Base-by-base conservation (phyloP, 306 rosid genomes). In the Ochetophila trinervis region DNA sequence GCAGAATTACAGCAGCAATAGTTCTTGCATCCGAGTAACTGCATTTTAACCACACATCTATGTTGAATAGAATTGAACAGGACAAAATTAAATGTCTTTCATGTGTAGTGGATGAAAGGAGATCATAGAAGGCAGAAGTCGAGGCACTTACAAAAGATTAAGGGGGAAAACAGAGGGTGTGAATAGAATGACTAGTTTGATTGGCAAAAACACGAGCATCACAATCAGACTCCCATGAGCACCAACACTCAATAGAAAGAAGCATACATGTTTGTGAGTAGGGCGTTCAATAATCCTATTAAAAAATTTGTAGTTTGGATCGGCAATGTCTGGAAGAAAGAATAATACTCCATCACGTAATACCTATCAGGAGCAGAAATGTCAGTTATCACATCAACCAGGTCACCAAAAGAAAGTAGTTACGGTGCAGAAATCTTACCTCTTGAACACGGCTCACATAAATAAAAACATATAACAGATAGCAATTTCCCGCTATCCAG, bases 161-260 rank as follows among this genome's bases (percentile, higher is more conserved):
- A 66, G 50, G 9, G 70, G 70, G 61, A 66, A 52, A 8, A 45
- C 52, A 37, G 70, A 66, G 22, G 70, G 70, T 56, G 49, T 32
- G 35, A 12, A 35, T 5, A 53, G 19, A 52, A 20, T 21, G 34
- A 66, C 70, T 21, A 66, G 37, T 23, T 53, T 66, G 70, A 37
- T 37, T 21, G 70, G 70, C 14, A 66, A 53, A 66, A 66, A 54
- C 52, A 66, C 61, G 52, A 66, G 52, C 50, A 66, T 32, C 70
- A 66, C 70, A n/a, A 66, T 66, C 60, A 66, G 37, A 66, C 70
- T 66, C 24, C 70, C 70, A 52, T 66, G 70, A 53, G 53, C 52
- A 21, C 61, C 61, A 14, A 53, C 61, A 53, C 40, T 58, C 36
- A 66, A 36, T 19, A 66, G 53, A 66, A 66, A 5, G 35, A 23